phyloP scores from a whole-genome alignment of 148 eudicot genomes.

The Chenopodium quinoa region DNA sequence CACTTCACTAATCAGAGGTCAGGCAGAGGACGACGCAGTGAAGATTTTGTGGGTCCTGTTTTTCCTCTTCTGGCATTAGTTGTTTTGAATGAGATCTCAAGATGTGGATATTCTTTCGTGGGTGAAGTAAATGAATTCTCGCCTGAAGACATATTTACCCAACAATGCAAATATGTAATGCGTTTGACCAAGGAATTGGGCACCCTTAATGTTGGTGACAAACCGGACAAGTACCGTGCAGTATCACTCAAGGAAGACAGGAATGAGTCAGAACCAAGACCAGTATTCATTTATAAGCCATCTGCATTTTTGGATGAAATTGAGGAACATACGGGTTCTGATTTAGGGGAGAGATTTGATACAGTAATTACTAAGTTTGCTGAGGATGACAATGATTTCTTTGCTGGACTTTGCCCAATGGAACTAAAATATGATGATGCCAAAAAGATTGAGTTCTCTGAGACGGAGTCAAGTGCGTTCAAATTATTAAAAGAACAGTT shows the following conservation, averaged over 20 bases:
- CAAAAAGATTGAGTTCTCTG: not conserved
- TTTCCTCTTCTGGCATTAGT: slow-evolving; percentile 57
- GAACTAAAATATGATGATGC: slow-evolving; percentile 19
- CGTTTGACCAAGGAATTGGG: slow-evolving; percentile 37
- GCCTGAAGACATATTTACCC: slow-evolving; percentile 36
- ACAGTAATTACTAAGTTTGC: slow-evolving; percentile 25
- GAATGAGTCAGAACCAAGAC: slow-evolving; percentile 35
- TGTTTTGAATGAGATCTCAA: slow-evolving; percentile 38
- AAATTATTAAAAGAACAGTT: slow-evolving; percentile 17
- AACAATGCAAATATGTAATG: slow-evolving; percentile 41
- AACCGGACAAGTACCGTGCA: slow-evolving; percentile 30
- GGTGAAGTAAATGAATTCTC: slow-evolving; percentile 37
- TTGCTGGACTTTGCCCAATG: slow-evolving; percentile 26
- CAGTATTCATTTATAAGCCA: slow-evolving; percentile 39
- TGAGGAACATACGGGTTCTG: slow-evolving; percentile 17
- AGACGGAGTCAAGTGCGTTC: not conserved
- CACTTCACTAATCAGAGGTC: slow-evolving; percentile 54
- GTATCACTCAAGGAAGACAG: slow-evolving; percentile 60
- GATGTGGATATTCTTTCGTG: slow-evolving; percentile 27
- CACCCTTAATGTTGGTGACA: slow-evolving; percentile 17
- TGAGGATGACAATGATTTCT: slow-evolving; percentile 15
- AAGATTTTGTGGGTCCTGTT: slow-evolving; percentile 60
- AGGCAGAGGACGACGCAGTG: slow-evolving; percentile 37
- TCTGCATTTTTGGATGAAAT: slow-evolving; percentile 29
- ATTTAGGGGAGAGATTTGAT: slow-evolving; percentile 29